Evolutionary conservation across 495 filamentous ascomycete species (phyloP), one percentile per base, ranked within the genome.

Genomic region (Hypomontagnella submonticulosa): DNA sequence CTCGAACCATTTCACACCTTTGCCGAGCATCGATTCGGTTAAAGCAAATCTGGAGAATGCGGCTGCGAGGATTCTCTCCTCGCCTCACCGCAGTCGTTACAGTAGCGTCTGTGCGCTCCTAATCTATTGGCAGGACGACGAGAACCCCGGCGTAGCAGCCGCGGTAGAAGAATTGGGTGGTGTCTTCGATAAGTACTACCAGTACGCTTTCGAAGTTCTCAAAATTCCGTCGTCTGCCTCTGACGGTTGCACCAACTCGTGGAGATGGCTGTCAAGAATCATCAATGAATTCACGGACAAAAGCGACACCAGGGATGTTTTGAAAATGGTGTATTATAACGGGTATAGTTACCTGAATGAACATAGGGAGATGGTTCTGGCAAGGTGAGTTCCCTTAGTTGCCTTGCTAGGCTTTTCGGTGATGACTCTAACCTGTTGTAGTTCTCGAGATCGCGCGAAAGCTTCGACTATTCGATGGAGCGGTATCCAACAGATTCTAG

Each of bases 321-420:
- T 83, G 38, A 83, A 81, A 59, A 72, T 83, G 15, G 76, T 83
- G 43, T 81, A 79, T 61, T 83, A 82, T 63, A 77, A 70, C 37
- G 80, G 80, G 27, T 74, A 77, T 37, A 82, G 75, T 56, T 83
- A 76, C 62, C 66, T 82, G 13, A 77, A 82, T 30, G 72, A 70
- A 16, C 73, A 82, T 49, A 70, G 80, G 34, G 78, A 83, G 52
- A 79, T 80, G 75, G 74, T 81, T 53, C 68, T 83, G 16, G 75
- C 81, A 48, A 83, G 81, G 81, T 79, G 51, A 68, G 69, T 60
- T 48, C 10, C 20, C 37, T n/a, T 32, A 46, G 42, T 23, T 18
- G 38, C 33, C 16, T 7, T 19, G 18, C 20, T 49, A 41, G 11
- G 15, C 59, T 32, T 49, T 48, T 50, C 53, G 55, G 46, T 27